phyloP scores from a whole-genome alignment of 1,284 basidiomycete species.

The Retiboletus flavoniger region DNA sequence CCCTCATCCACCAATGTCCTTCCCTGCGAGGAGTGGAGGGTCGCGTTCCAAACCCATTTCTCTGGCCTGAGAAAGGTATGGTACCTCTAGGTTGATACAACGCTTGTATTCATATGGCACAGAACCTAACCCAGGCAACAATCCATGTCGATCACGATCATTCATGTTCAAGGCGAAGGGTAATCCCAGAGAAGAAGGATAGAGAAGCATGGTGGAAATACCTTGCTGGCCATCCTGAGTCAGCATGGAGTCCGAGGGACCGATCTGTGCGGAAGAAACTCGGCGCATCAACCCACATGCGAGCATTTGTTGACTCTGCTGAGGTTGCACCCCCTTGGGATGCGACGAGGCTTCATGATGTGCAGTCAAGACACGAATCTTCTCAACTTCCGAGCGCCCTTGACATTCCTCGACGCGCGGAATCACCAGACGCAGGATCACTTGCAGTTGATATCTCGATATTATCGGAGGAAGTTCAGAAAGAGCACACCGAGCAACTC shows the following conservation, averaged over 20 bases:
- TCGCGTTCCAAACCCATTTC: constrained; percentile 54
- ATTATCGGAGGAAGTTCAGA: background rate
- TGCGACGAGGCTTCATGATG: constrained; percentile 2
- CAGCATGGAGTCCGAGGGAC: constrained; percentile 55
- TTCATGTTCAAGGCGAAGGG: constrained; percentile 28
- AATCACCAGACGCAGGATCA: background rate
- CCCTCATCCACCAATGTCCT: constrained; percentile 30
- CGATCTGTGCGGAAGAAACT: constrained; percentile 29
- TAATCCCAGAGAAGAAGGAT: constrained; percentile 67
- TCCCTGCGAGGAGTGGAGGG: constrained; percentile 66
- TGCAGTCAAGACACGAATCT: constrained; percentile 4
- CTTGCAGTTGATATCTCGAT: background rate
- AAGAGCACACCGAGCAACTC: background rate
- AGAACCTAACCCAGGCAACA: constrained; percentile 68
- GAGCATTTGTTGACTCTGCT: constrained; percentile 37
- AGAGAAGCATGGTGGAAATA: constrained; percentile 79
- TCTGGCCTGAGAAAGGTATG: constrained; percentile 62
- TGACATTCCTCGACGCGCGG: background rate
- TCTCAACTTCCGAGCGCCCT: background rate
- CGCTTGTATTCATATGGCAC: constrained; percentile 10
- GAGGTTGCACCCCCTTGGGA: constrained; percentile 14
- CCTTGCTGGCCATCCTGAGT: constrained; percentile 62
- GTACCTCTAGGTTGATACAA: background rate
- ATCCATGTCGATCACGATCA: constrained; percentile 44
- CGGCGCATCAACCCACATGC: constrained; percentile 31